Evolutionary conservation across 2,329 filamentous ascomycete genomes (phyloP).

Genomic region (Drechslerella coelobrocha): DNA sequence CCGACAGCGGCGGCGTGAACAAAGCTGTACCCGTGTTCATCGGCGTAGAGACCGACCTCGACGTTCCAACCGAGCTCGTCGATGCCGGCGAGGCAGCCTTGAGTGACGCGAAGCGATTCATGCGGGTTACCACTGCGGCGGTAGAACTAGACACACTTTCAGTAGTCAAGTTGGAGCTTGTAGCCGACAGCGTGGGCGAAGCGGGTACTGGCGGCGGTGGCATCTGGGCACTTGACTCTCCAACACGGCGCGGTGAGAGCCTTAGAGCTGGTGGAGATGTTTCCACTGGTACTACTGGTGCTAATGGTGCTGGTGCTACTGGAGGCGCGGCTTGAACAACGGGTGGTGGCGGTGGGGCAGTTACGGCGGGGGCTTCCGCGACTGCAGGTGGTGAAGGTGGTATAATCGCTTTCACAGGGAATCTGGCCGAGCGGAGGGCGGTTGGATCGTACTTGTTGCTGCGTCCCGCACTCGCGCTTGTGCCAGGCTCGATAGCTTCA

Average conservation of each 20-base stretch:
- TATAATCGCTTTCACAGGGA: conserved; percentile 17
- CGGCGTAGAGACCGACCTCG: conserved; percentile 25
- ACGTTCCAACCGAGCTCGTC: conserved; percentile 1
- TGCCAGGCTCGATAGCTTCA: conserved; percentile 16
- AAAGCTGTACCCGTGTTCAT: not conserved
- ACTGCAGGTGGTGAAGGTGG: conserved; percentile 7
- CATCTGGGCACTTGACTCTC: not conserved
- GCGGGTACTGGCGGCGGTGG: conserved; percentile 7
- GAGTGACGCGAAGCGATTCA: conserved; percentile 25
- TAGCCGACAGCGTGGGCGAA: conserved; percentile 19
- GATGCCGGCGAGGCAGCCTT: conserved; percentile 12
- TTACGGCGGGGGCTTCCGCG: not conserved
- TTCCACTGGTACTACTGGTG: not conserved
- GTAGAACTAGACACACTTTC: conserved; percentile 37
- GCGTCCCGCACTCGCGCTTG: conserved; percentile 3
- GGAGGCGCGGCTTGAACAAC: not conserved
- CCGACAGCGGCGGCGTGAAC: not conserved
- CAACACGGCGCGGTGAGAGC: not conserved
- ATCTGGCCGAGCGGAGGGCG: conserved; percentile 12
- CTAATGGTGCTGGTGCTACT: not conserved
- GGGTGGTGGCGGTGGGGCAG: not conserved
- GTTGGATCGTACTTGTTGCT: conserved; percentile 27
- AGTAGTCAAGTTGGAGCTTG: conserved; percentile 28
- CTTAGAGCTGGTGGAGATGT: not conserved
- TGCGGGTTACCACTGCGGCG: conserved; percentile 20